These are phyloP conservation scores for Zygosaccharomyces bisporus DNA, from an alignment of 805 yeast species.

Conservation along the genomic window DNA sequence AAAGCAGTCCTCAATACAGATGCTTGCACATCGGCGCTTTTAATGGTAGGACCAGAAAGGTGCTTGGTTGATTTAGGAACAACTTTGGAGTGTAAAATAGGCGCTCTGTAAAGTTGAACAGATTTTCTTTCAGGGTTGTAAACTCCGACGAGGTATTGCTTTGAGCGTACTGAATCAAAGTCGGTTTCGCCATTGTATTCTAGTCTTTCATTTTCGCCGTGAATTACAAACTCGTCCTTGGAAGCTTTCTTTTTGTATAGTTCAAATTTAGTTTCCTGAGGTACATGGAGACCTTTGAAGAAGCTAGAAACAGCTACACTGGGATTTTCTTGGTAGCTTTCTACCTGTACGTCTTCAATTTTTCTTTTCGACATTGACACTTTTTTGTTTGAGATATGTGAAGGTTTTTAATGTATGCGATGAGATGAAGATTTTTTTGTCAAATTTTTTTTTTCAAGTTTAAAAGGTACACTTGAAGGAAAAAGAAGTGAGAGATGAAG, in stretches of 20 bases:
- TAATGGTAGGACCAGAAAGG: slow-evolving; percentile 59
- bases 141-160: slow-evolving; percentile 67
- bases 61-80: slow-evolving; percentile 57
- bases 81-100: slow-evolving; percentile 60
- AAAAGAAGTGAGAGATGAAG: background rate
- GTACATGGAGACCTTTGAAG: slow-evolving; percentile 70
- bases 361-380: slow-evolving; percentile 20
- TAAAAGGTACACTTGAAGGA: too few relatives aligned
- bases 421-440: slow-evolving; percentile 2
- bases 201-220: slow-evolving; percentile 72
- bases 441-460: background rate
- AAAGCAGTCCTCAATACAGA: slow-evolving; percentile 70
- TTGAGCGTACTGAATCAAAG: slow-evolving; percentile 36
- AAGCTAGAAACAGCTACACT: slow-evolving; percentile 62
- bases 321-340: slow-evolving; percentile 44
- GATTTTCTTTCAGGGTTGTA: slow-evolving; percentile 65
- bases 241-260: slow-evolving; percentile 47
- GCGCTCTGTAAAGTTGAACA: slow-evolving; percentile 61
- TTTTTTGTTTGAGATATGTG: too few relatives aligned
- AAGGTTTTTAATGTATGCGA: background rate
- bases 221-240: slow-evolving; percentile 48
- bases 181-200: slow-evolving; percentile 63
- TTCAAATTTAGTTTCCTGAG: slow-evolving; percentile 56
- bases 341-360: slow-evolving; percentile 25
- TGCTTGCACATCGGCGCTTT: slow-evolving; percentile 46